Evolutionary conservation across 108 stramenopile genomes (phyloP).

Genomic region (Nannochloropsis salina): DNA sequence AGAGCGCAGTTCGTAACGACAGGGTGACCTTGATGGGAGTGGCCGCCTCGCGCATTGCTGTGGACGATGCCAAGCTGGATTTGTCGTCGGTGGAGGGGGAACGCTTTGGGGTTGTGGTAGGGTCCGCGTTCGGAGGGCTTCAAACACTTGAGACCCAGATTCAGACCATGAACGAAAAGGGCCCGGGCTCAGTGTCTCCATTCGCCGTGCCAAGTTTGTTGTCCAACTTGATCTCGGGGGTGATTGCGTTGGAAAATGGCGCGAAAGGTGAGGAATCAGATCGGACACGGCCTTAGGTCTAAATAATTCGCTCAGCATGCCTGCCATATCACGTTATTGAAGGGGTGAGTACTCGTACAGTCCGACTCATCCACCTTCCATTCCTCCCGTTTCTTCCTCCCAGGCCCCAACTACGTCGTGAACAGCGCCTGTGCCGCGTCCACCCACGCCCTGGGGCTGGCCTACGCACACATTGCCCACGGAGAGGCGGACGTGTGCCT

Average conservation of each 20-base stretch:
- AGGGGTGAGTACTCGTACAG: neutral
- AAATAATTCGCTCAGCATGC: no score
- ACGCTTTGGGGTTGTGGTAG: conserved; percentile 78
- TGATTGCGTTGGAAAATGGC: neutral
- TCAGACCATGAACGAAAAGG: conserved; percentile 68
- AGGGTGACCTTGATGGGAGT: conserved; percentile 84
- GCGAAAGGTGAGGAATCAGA: conserved; percentile 59
- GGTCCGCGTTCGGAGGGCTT: conserved; percentile 82
- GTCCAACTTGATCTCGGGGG: conserved; percentile 61
- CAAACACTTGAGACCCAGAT: conserved; percentile 83
- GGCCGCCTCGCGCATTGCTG: conserved; percentile 68
- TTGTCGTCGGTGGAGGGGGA: conserved; percentile 68
- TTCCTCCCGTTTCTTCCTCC: neutral
- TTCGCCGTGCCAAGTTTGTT: conserved; percentile 85
- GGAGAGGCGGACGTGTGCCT: conserved; percentile 78
- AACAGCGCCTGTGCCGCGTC: conserved; percentile 76
- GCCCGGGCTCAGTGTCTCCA: conserved; percentile 81
- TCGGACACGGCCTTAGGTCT: no score
- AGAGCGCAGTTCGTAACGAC: conserved; percentile 77
- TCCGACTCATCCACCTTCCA: neutral
- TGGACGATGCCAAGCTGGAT: conserved; percentile 72
- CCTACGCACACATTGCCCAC: conserved; percentile 70
- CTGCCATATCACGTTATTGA: no score
- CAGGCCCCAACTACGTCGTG: conserved; percentile 67
- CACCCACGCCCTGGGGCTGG: conserved; percentile 73